phyloP scores from a whole-genome alignment of 2,329 filamentous ascomycete genomes.

The Cytospora mali region DNA sequence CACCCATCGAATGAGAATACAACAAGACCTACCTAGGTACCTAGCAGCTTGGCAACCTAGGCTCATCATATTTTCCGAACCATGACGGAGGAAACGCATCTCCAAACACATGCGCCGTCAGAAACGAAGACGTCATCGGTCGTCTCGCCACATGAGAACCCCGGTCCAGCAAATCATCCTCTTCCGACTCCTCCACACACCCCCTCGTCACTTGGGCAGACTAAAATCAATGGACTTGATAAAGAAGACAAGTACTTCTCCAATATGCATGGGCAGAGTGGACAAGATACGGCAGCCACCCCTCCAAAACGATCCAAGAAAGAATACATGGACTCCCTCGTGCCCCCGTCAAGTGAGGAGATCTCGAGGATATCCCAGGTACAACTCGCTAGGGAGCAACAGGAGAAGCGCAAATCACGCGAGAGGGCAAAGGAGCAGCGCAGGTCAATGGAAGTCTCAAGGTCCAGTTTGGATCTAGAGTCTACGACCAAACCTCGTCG shows the following conservation, averaged over 20 bases:
- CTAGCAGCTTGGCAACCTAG: background rate
- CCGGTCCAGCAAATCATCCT: background rate
- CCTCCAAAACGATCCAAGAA: slow-evolving; percentile 37
- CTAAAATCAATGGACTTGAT: background rate
- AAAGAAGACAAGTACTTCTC: background rate
- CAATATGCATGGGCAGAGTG: slow-evolving; percentile 12
- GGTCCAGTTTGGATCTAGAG: slow-evolving; percentile 10
- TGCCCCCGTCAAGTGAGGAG: slow-evolving; percentile 49
- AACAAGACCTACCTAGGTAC: background rate
- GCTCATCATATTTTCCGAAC: background rate
- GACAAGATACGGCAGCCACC: slow-evolving; percentile 30
- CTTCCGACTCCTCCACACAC: slow-evolving; percentile 22
- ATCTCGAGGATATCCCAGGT: slow-evolving; percentile 52
- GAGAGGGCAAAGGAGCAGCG: slow-evolving; percentile 42
- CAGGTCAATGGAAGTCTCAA: slow-evolving; percentile 30
- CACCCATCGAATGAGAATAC: background rate
- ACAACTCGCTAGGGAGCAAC: slow-evolving; percentile 51
- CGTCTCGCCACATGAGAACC: slow-evolving; percentile 10
- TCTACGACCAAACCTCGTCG: slow-evolving; percentile 26
- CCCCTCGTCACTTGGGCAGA: slow-evolving; percentile 3
- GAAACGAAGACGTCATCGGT: slow-evolving; percentile 23
- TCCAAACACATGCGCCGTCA: slow-evolving; percentile 7
- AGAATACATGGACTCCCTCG: slow-evolving; percentile 54
- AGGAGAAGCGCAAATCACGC: slow-evolving; percentile 45
- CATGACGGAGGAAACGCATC: background rate